Evolutionary conservation across 345 rosid genomes (phyloP).

Genomic region (Eucalyptus urophylla): DNA sequence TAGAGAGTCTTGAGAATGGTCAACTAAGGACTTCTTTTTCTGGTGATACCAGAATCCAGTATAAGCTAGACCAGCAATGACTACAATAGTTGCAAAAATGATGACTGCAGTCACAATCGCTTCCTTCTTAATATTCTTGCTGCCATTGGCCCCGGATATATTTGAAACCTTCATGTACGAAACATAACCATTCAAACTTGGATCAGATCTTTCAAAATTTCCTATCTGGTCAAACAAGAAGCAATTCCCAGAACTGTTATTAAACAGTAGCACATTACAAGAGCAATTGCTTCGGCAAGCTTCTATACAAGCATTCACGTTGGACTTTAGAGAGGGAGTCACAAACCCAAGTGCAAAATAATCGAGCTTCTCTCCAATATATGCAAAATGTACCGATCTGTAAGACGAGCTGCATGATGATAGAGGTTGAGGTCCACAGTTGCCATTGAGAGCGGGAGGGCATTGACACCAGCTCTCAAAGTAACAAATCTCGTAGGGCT

Average conservation of each 20-base stretch:
- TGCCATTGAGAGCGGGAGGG: conserved; percentile 1
- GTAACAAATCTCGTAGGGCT: conserved; percentile 12
- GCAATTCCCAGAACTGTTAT: conserved; percentile 16
- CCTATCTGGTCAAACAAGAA: conserved; percentile 33
- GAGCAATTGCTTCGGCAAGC: conserved; percentile 21
- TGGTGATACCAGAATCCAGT: conserved; percentile 8
- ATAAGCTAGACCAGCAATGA: conserved; percentile 14
- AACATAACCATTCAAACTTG: conserved; percentile 4
- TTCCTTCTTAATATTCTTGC: not conserved
- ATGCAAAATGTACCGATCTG: not conserved
- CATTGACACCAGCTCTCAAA: conserved; percentile 23
- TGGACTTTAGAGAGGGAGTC: conserved; percentile 10
- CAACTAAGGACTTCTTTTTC: not conserved
- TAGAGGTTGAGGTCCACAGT: conserved; percentile 12
- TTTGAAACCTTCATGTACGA: conserved; percentile 6
- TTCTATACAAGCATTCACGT: conserved; percentile 19
- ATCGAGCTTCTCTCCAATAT: conserved; percentile 31
- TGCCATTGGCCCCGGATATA: not conserved
- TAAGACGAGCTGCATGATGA: conserved; percentile 7
- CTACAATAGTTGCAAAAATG: not conserved
- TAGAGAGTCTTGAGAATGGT: not conserved
- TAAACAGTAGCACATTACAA: conserved; percentile 26
- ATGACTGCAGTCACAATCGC: not conserved
- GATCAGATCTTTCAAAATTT: conserved; percentile 7
- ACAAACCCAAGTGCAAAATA: conserved; percentile 36